A percentile compares a stretch with the other conserved stretches of the same genome.
These are phyloP conservation scores for Eucommia ulmoides DNA, from an alignment of 257 asterid genomes.

Conservation along the genomic window DNA sequence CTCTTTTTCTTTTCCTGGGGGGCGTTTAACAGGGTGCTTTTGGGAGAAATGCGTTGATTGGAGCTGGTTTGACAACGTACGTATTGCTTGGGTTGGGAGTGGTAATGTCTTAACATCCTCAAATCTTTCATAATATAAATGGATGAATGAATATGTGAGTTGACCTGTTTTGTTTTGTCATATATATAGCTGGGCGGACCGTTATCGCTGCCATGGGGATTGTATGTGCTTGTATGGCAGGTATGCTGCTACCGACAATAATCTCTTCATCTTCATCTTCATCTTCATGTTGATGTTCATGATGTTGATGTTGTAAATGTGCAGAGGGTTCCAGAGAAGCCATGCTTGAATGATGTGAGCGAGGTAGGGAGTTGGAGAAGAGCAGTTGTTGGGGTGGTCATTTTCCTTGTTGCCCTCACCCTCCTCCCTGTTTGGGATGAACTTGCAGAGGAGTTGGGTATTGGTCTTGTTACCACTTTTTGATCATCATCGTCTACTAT, in stretches of 20 bases:
- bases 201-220: constrained; percentile 95
- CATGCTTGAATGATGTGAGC: constrained; percentile 88
- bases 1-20: constrained; percentile 1
- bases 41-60: constrained; percentile 49
- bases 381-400: constrained; percentile 27
- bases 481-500: too few species aligned
- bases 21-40: constrained; percentile 61
- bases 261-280: not conserved
- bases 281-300: not conserved
- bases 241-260: constrained; percentile 19
- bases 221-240: constrained; percentile 94
- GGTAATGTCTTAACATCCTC: constrained; percentile 24
- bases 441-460: constrained; percentile 89
- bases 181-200: constrained; percentile 84
- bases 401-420: constrained; percentile 55
- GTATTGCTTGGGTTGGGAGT: constrained; percentile 58
- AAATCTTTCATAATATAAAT: not conserved
- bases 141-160: not conserved
- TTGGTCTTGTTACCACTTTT: constrained; percentile 58
- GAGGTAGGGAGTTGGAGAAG: constrained; percentile 88
- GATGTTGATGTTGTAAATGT: not conserved
- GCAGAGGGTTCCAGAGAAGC: constrained; percentile 89
- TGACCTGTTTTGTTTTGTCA: not conserved
- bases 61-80: constrained; percentile 62
- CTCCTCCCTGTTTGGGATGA: constrained; percentile 98